Evolutionary conservation across 768 basidiomycete genomes (phyloP).

Genomic region (Gelatoporia subvermispora): DNA sequence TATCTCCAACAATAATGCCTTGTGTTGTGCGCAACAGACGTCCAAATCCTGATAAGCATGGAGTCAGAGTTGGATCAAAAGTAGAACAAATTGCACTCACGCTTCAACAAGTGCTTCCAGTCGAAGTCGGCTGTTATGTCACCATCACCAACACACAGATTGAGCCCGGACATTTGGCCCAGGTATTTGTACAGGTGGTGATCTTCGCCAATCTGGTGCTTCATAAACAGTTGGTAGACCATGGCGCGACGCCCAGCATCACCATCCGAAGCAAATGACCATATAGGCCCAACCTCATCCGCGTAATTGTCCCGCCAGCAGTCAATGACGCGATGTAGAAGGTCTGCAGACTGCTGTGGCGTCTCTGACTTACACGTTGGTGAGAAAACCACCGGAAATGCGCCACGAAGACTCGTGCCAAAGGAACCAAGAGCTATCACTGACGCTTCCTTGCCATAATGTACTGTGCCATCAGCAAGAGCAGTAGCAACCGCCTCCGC

Average conservation of each 20-base stretch:
- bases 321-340: slow-evolving; percentile 1
- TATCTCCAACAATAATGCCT: slow-evolving; percentile 11
- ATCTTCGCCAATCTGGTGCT: slow-evolving; percentile 1
- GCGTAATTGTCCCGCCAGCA: slow-evolving; percentile 10
- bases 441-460: slow-evolving; percentile 26
- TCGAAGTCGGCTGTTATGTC: slow-evolving; percentile 13
- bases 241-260: slow-evolving; percentile 13
- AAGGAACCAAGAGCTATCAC: slow-evolving; percentile 20
- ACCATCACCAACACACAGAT: slow-evolving; percentile 10
- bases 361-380: slow-evolving; percentile 14
- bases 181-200: slow-evolving; percentile 13
- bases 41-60: slow-evolving; percentile 7
- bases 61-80: background rate
- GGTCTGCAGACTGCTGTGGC: background rate
- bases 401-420: slow-evolving; percentile 10
- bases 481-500: slow-evolving; percentile 12
- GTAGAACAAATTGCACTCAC: slow-evolving; percentile 7
- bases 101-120: slow-evolving; percentile 17
- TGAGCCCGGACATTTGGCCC: slow-evolving; percentile 11
- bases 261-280: slow-evolving; percentile 14
- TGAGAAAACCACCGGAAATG: slow-evolving; percentile 14
- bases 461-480: slow-evolving; percentile 16
- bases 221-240: slow-evolving; percentile 12
- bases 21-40: slow-evolving; percentile 7
- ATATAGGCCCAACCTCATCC: slow-evolving; percentile 11